Evolutionary conservation across 1,139 yeast species (phyloP).

Genomic region (Hyphopichia pseudoburtonii): DNA sequence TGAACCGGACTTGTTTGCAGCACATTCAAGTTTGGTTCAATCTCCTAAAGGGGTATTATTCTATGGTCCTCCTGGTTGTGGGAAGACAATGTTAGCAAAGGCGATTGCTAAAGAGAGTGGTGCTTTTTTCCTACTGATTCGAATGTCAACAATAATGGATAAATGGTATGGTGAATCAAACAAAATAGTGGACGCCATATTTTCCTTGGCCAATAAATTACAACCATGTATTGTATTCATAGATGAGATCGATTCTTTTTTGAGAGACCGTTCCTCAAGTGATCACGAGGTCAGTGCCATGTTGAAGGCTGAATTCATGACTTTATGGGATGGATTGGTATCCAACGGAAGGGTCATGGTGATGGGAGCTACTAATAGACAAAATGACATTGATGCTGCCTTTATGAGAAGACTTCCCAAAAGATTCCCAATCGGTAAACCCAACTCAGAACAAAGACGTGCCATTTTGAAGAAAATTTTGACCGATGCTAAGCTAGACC

Average conservation of each 20-base stretch:
- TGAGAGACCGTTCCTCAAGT: constrained; percentile 77
- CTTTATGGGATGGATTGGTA: constrained; percentile 92
- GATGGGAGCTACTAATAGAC: constrained; percentile 93
- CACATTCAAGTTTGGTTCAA: constrained; percentile 65
- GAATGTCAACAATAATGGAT: constrained; percentile 95
- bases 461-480: constrained; percentile 69
- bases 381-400: constrained; percentile 88
- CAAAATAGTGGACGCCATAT: constrained; percentile 90
- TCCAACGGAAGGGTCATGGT: constrained; percentile 79
- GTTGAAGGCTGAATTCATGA: constrained; percentile 96
- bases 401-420: constrained; percentile 92
- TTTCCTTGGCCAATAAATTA: constrained; percentile 83
- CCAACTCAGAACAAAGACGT: constrained; percentile 65
- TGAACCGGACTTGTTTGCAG: constrained; percentile 61
- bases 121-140: constrained; percentile 85
- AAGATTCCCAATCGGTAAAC: constrained; percentile 76
- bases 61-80: constrained; percentile 98
- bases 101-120: constrained; percentile 92
- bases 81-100: constrained; percentile 95
- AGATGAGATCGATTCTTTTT: constrained; percentile 93
- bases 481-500: constrained; percentile 60
- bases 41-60: constrained; percentile 94
- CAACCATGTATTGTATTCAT: constrained; percentile 95
- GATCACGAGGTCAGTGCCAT: constrained; percentile 97
- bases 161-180: constrained; percentile 98